These are phyloP conservation scores for Penicillium canariense DNA, from an alignment of 495 filamentous ascomycete species.

Conservation along the genomic window DNA sequence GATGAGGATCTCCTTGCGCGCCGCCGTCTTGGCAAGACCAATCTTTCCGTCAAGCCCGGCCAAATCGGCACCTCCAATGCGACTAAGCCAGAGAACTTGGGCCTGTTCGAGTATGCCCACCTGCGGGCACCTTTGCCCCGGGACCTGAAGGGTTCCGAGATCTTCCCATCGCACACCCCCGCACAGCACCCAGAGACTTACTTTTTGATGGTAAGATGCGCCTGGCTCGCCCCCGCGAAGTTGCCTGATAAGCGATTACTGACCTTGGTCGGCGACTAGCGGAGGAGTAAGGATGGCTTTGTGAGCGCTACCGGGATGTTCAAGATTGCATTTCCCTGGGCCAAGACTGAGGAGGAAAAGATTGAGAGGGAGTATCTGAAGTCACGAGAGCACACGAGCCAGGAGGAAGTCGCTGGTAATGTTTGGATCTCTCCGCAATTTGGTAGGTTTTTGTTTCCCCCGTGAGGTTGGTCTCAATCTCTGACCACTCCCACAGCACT, in stretches of 20 bases:
- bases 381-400: constrained; percentile 67
- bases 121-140: constrained; percentile 86
- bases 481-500: constrained; percentile 57
- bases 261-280: constrained; percentile 40
- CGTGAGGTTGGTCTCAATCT: constrained; percentile 3
- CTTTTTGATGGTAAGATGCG: constrained; percentile 78
- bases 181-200: constrained; percentile 74
- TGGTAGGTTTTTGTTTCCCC: constrained; percentile 49
- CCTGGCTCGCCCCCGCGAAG: neutral
- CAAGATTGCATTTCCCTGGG: constrained; percentile 97
- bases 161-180: constrained; percentile 69
- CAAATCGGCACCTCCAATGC: constrained; percentile 63
- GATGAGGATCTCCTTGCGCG: constrained; percentile 80
- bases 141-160: constrained; percentile 80
- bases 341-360: constrained; percentile 78
- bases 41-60: constrained; percentile 75
- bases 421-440: constrained; percentile 88
- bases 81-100: constrained; percentile 66
- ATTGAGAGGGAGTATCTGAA: constrained; percentile 86
- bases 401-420: constrained; percentile 92
- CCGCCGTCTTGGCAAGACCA: constrained; percentile 87
- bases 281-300: constrained; percentile 90
- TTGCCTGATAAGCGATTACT: neutral
- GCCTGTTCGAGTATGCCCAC: constrained; percentile 93
- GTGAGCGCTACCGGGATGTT: constrained; percentile 99